Evolutionary conservation across 2,329 filamentous ascomycete genomes (phyloP).

Genomic region (Paradendryphiella salina): DNA sequence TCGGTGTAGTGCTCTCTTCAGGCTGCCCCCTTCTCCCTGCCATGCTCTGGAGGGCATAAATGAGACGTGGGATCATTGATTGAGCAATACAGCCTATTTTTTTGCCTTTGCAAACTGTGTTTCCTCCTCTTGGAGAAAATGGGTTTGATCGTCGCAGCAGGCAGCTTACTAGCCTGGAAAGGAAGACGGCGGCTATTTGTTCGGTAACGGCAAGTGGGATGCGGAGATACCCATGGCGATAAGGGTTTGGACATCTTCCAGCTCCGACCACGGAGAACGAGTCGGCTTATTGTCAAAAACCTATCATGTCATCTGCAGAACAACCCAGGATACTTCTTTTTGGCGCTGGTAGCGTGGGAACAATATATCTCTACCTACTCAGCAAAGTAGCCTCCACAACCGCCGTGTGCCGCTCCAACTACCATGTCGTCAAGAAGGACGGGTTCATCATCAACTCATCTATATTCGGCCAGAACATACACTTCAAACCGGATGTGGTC

Average conservation of each 20-base stretch:
- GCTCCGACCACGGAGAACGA: neutral
- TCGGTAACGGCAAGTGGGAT: neutral
- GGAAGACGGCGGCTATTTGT: neutral
- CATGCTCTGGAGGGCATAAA: too few species aligned
- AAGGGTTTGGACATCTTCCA: neutral
- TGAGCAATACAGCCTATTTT: too few species aligned
- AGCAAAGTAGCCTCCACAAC: constrained; percentile 48
- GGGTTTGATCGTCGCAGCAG: neutral
- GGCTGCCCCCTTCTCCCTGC: too few species aligned
- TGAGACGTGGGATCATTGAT: too few species aligned
- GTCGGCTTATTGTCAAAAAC: neutral
- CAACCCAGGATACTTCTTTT: constrained; percentile 45
- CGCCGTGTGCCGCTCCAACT: constrained; percentile 53
- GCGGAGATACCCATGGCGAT: neutral
- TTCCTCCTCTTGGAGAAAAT: too few species aligned
- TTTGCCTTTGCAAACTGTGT: too few species aligned
- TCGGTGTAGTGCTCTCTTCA: too few species aligned
- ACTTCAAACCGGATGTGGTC: constrained; percentile 44
- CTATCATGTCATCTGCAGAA: constrained; percentile 3
- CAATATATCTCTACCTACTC: constrained; percentile 50
- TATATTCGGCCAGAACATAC: constrained; percentile 43
- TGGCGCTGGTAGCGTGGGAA: constrained; percentile 50
- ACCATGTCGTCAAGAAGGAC: constrained; percentile 46
- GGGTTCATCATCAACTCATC: constrained; percentile 50
- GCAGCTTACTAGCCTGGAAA: neutral